Conservation (phyloP, 352 stramenopile species). For the Pythium monospermum region DNA sequence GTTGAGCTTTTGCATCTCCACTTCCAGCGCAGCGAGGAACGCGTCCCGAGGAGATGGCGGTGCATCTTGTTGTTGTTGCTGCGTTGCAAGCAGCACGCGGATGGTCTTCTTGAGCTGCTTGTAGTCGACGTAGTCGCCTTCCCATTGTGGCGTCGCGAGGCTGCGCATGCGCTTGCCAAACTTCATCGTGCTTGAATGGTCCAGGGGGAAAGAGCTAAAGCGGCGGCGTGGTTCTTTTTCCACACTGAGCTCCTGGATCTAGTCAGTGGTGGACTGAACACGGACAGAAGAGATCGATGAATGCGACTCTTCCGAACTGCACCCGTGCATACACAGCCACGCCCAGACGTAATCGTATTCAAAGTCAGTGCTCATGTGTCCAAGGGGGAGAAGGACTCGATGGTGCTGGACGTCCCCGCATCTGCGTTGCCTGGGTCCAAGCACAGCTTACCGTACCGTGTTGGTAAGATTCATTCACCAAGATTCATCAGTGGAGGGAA, state of each 20-base stretch:
- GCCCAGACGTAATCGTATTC: not conserved
- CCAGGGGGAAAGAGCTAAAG: not conserved
- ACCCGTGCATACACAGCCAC: not conserved
- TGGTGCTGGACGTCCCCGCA: not conserved
- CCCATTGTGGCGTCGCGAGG: conserved; percentile 53
- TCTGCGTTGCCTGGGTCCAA: too few relatives aligned
- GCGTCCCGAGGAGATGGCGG: conserved; percentile 14
- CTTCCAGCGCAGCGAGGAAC: conserved; percentile 26
- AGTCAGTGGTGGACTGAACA: not conserved
- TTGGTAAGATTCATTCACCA: not conserved
- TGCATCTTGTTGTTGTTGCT: not conserved
- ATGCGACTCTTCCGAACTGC: not conserved
- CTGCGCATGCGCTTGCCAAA: conserved; percentile 80
- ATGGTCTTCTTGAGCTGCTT: conserved; percentile 72
- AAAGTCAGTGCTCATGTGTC: too few relatives aligned
- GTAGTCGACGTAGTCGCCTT: conserved; percentile 74
- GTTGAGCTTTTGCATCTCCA: conserved; percentile 63
- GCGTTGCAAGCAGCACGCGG: conserved; percentile 24
- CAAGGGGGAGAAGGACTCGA: too few relatives aligned
- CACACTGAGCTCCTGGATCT: conserved; percentile 4
- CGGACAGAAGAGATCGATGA: not conserved
- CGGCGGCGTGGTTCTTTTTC: conserved; percentile 9
- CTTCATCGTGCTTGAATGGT: conserved; percentile 40
- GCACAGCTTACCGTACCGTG: not conserved
- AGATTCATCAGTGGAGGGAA: too few relatives aligned